Base-by-base conservation (phyloP, 352 stramenopile species). In the Aphanomyces astaci region DNA sequence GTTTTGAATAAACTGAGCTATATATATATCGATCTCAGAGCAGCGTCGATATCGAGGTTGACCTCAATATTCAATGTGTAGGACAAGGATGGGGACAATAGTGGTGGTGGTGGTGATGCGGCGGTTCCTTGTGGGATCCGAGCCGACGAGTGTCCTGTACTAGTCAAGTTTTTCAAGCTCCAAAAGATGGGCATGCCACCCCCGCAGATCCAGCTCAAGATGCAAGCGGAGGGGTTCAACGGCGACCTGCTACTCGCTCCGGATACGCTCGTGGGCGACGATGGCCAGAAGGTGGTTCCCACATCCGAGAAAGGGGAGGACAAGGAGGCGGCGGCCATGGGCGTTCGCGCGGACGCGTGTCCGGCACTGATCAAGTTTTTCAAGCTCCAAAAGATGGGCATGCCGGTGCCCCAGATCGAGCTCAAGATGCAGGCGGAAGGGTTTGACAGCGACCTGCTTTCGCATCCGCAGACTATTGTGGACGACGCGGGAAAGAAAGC, bases 101-200 rank as follows among this genome's bases (percentile, higher is more conserved):
- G n/a, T n/a, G n/a, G n/a, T n/a, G n/a, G n/a, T n/a, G n/a, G n/a
- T n/a, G n/a, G n/a, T n/a, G 36, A 43, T 15, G 36, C 36, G 15
- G 19, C 30, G n/a, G 19, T 25, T 9, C 11, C 13, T 0, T 19
- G 22, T 25, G 51, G 25, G 7, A 19, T 39, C 5, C 51, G 51
- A 11, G 51, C 51, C 13, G 17, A 59, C 15, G 51, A 59, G 13
- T 59, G 51, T 2, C 51, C 51, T 40, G 51, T 25, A 13, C 51
- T 59, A 13, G 19, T 36, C 56, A 97, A 97, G 75, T 98, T 97
- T 81, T 98, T 98, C 78, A 98, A 97, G 74, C 94, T 98, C 86
- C 75, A 94, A 45, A 97, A 97, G 73, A 92, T 98, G 75, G 93
- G 92, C 4, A 93, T 98, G 83, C 95, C 95, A 7, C 81, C 88